Base-by-base conservation (phyloP, 225 moss, liverwort and hornwort species). In the Lunularia cruciata region DNA sequence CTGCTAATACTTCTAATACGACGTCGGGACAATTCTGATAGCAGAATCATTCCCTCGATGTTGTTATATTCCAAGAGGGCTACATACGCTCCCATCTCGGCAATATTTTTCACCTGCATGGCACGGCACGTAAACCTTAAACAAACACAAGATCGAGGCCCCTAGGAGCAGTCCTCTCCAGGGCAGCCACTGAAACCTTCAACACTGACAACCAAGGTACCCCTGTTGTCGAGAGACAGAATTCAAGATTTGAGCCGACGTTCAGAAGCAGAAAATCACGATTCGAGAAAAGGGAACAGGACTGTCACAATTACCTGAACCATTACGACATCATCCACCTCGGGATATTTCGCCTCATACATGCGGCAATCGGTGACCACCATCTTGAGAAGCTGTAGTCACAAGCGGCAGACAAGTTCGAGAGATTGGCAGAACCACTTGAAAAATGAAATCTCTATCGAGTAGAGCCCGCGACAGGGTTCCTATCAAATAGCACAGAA, bases 1-100 rank as follows among this genome's bases (percentile, higher is more conserved):
- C 95, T 92, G 77, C 92, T 95, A 79, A 92, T 95, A 90, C 95
- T 95, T 51, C 92, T 88, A 69, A 92, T 95, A 51, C 92, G 92
- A 66, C 92, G 87, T 52, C 90, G 87, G 13, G 95, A 92, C 38
- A 95, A 77, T 76, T 95, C 95, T 1, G 92, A 92, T 53, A 95
- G 85, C 31, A 95, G 49, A 78, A 95, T 95, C 95, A 92, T 95
- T 7, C 95, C 95, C 84, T 95, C 92, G 32, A 92, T 95, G 28
- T 88, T 92, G 86, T 92, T 95, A 77, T 92, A 92, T 66, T 95
- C 95, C 45, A 88, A 83, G 27, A 92, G 83, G 12, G 95, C 90
- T 37, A 95, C 92, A 81, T 95, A 95, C 7, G 95, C 95, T 36
- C 95, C 95, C 92, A 92, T 95, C 78, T 95, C 92, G 18, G 92